Conservation (phyloP, 2,329 filamentous ascomycete genomes). For the Cercospora janseana region DNA sequence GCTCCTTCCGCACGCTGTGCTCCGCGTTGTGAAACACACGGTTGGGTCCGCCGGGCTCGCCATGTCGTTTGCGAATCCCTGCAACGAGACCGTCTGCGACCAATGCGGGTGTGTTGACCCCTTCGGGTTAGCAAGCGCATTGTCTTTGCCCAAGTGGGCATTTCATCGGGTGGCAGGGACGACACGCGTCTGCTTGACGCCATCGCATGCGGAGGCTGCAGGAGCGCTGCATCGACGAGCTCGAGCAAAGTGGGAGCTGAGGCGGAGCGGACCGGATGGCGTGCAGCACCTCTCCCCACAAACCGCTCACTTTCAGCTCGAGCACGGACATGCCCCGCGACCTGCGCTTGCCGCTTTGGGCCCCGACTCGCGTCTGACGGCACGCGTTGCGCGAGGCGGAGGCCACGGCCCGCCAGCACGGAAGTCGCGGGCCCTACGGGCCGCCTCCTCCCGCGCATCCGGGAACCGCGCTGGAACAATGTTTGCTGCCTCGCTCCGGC, state of each 20-base stretch:
- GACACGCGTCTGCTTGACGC: too few species aligned
- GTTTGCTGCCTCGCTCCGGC: neutral
- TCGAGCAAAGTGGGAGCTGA: conserved; percentile 10
- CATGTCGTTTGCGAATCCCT: too few species aligned
- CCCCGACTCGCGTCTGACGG: conserved; percentile 1
- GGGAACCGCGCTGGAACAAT: neutral
- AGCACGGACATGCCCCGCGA: conserved; percentile 5
- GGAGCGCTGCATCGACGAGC: too few species aligned
- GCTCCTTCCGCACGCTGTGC: too few species aligned
- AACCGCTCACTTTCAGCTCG: conserved; percentile 11
- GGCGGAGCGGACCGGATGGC: conserved; percentile 8
- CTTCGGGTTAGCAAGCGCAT: too few species aligned
- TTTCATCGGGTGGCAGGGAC: too few species aligned
- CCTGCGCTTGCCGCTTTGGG: conserved; percentile 5
- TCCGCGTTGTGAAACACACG: too few species aligned
- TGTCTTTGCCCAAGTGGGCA: too few species aligned
- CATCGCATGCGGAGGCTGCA: too few species aligned
- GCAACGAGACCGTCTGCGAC: too few species aligned
- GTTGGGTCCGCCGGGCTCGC: too few species aligned
- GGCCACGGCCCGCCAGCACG: neutral
- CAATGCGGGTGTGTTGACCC: too few species aligned
- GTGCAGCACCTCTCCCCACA: conserved; percentile 8
- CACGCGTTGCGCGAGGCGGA: neutral
- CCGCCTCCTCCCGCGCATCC: neutral
- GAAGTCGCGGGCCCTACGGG: conserved; percentile 7